Conservation (phyloP, 2,329 filamentous ascomycete genomes). For the Phyllosticta citribraziliensis region DNA sequence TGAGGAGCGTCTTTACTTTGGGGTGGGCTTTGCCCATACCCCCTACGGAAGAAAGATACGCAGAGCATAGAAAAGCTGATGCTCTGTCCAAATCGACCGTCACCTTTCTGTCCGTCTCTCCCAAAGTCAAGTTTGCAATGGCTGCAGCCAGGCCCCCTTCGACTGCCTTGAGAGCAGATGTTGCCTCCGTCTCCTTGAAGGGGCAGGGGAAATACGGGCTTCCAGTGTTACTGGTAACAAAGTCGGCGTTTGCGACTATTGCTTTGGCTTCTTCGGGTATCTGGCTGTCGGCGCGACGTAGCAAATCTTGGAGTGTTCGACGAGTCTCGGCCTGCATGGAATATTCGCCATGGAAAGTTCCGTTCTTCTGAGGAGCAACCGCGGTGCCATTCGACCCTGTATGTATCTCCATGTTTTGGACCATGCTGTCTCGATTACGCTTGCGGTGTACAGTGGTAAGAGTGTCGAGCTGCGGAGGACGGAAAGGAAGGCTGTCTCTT, state of each 20-base stretch:
- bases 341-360: conserved; percentile 13
- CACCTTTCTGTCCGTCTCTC: conserved; percentile 36
- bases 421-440: background rate
- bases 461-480: background rate
- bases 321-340: conserved; percentile 26
- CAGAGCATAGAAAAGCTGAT: conserved; percentile 47
- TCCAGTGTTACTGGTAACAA: conserved; percentile 28
- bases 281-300: conserved; percentile 23
- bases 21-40: conserved; percentile 36
- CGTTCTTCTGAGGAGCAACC: conserved; percentile 8
- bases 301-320: conserved; percentile 22
- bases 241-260: conserved; percentile 21
- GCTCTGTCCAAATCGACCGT: conserved; percentile 45
- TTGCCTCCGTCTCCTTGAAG: conserved; percentile 44
- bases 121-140: conserved; percentile 47
- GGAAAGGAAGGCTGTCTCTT: background rate
- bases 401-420: background rate
- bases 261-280: conserved; percentile 24
- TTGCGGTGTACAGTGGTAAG: background rate
- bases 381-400: background rate
- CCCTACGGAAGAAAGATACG: conserved; percentile 47
- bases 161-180: conserved; percentile 48
- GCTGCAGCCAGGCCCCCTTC: conserved; percentile 52
- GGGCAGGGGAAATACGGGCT: conserved; percentile 34
- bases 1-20: conserved; percentile 38